Conservation (phyloP, 495 filamentous ascomycete species). For the Trichoderma virens region DNA sequence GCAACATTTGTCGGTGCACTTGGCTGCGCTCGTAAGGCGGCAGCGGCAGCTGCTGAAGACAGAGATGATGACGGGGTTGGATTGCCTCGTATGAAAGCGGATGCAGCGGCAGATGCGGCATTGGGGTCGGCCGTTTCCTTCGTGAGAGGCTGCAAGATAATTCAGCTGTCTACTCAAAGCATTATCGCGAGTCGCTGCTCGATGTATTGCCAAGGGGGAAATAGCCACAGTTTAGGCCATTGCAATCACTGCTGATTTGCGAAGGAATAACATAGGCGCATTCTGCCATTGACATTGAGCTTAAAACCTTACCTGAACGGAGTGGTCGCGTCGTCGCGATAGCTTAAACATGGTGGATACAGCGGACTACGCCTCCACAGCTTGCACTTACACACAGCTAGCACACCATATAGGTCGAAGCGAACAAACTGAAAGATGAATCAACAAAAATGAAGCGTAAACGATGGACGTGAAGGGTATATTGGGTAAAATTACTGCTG, state of each 20-base stretch:
- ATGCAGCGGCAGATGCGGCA: slow-evolving; percentile 66
- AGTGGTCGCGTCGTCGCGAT: background rate
- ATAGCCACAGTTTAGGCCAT: background rate
- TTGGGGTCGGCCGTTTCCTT: slow-evolving; percentile 56
- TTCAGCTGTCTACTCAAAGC: background rate
- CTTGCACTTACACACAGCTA: background rate
- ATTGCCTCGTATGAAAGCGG: slow-evolving; percentile 67
- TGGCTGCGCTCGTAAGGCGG: slow-evolving; percentile 69
- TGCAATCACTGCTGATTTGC: background rate
- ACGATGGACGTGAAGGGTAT: background rate
- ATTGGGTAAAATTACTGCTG: background rate
- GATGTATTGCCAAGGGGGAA: background rate
- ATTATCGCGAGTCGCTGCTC: background rate
- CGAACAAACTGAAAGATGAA: background rate
- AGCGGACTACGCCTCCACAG: background rate
- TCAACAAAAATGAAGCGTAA: background rate
- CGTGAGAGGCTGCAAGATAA: slow-evolving; percentile 45
- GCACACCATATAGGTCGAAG: background rate
- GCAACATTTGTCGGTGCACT: slow-evolving; percentile 68
- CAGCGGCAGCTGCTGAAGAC: slow-evolving; percentile 76
- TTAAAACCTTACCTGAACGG: background rate
- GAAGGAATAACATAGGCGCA: background rate
- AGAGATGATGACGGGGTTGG: slow-evolving; percentile 53
- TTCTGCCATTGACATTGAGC: background rate
- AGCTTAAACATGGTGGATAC: background rate